Percentiles rank a stretch among this genome's conserved stretches.
Conservation (phyloP, 805 yeast species). For the Cyberlindnera xishuangbannaensis region DNA sequence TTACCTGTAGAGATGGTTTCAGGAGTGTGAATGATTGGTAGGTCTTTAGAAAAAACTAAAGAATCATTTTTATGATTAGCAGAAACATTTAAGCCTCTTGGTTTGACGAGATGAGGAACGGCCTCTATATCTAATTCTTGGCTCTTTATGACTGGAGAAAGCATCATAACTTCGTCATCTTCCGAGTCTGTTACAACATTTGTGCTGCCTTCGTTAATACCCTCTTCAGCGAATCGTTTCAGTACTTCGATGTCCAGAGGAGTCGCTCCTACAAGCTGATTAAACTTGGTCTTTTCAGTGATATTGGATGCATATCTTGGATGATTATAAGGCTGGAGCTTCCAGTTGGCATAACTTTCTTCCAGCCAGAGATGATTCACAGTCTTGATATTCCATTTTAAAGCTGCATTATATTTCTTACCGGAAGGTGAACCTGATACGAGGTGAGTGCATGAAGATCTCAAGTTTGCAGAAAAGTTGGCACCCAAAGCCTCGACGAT, state of each 20-base stretch:
- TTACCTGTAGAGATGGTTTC: no score
- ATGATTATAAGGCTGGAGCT: conserved; percentile 36
- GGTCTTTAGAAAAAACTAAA: no score
- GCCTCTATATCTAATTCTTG: neutral
- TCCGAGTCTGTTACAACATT: conserved; percentile 23
- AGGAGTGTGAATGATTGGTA: no score
- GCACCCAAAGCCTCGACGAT: conserved; percentile 72
- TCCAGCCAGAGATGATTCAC: conserved; percentile 89
- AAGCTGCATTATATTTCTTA: conserved; percentile 68
- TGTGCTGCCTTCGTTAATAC: conserved; percentile 15
- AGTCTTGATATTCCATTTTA: conserved; percentile 57
- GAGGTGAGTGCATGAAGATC: conserved; percentile 62
- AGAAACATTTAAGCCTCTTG: no score
- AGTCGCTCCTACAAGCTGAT: conserved; percentile 48
- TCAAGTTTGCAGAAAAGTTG: conserved; percentile 57
- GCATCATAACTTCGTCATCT: conserved; percentile 12
- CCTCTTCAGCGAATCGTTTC: conserved; percentile 32
- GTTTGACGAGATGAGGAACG: no score
- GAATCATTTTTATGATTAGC: no score
- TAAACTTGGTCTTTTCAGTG: conserved; percentile 20
- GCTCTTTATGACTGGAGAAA: neutral
- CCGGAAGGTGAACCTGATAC: conserved; percentile 67
- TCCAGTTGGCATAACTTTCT: conserved; percentile 65
- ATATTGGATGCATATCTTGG: conserved; percentile 40
- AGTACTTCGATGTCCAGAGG: conserved; percentile 38